Evolutionary conservation across 306 rosid genomes (phyloP).

Genomic region (Hippophae rhamnoides): DNA sequence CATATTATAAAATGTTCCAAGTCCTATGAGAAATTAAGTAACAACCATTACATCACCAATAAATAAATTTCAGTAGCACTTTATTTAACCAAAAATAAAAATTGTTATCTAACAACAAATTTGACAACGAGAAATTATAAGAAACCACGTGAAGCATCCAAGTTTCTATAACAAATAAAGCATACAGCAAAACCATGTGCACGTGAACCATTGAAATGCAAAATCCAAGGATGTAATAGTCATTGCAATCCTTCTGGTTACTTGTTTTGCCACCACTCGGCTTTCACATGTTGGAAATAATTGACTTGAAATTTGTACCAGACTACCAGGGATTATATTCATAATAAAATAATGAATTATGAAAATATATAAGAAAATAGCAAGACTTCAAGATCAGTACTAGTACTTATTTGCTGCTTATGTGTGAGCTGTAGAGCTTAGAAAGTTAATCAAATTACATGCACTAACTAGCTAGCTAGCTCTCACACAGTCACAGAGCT

Average conservation of each 20-base stretch:
- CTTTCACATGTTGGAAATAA: not conserved
- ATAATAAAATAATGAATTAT: not conserved
- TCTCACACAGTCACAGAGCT: not conserved
- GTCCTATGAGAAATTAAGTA: too few species aligned
- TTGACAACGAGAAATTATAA: not conserved
- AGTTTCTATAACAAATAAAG: not conserved
- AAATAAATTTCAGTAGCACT: too few species aligned
- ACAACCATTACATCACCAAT: too few species aligned
- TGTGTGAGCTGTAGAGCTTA: not conserved
- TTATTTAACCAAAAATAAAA: too few species aligned
- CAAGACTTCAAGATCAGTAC: not conserved
- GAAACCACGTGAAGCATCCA: conserved; percentile 5
- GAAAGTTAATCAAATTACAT: not conserved
- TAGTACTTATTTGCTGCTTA: too few species aligned
- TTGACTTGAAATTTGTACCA: not conserved
- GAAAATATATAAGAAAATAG: not conserved
- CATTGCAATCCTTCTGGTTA: not conserved
- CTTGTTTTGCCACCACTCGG: conserved; percentile 3
- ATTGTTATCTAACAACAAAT: not conserved
- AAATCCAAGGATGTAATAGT: conserved; percentile 6
- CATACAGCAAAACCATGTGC: not conserved
- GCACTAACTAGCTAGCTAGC: not conserved
- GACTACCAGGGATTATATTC: not conserved
- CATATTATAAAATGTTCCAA: too few species aligned
- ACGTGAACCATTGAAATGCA: conserved; percentile 6